Evolutionary conservation across 495 filamentous ascomycete species (phyloP), one percentile per base, ranked within the genome.

Genomic region (Penicillium psychrofluorescens): DNA sequence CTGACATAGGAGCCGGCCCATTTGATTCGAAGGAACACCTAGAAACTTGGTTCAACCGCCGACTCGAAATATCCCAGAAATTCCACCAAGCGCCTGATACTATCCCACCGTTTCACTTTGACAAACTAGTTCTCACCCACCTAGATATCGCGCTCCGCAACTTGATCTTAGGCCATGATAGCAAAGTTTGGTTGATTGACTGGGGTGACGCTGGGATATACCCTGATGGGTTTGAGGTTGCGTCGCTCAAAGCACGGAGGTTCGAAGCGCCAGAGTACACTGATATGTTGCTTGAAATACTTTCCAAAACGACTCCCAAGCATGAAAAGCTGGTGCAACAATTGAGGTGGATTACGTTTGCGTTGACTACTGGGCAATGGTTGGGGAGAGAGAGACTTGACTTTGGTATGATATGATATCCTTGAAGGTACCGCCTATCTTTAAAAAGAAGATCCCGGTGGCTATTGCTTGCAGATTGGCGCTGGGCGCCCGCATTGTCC

Each of bases 131-230:
- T 10, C 36, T 45, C 10, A 38, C 47, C 14, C 41, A 50, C 29
- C n/a, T 12, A 10, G 47, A 45, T 40, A 45, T 50, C 29, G 41
- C 47, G 8, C 47, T 36, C 28, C 46, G 46, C 11, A 48, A 48
- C 7, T 36, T 44, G 42, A 44, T 44, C 31, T 4, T 44, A 31
- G 34, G 16, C 7, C 6, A 32, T 29, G 32, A 44, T 44, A 34
- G 42, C 32, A 44, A 44, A 29, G 42, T 44, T 22, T 37, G 33
- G 34, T 34, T 44, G 42, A 44, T 44, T 14, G 32, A 44, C 16
- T 44, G 42, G 42, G 42, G 42, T 13, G 41, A 44, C 22, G 33
- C 41, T 44, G 41, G 41, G 41, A 44, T 44, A 44, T 44, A 36
- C 32, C 41, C 41, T 22, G 41, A 44, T 28, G 41, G 41, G 13